A percentile compares a stretch with the other conserved stretches of the same genome.
Conservation (phyloP, 805 yeast genomes). For the Kluyveromyces lactis region DNA sequence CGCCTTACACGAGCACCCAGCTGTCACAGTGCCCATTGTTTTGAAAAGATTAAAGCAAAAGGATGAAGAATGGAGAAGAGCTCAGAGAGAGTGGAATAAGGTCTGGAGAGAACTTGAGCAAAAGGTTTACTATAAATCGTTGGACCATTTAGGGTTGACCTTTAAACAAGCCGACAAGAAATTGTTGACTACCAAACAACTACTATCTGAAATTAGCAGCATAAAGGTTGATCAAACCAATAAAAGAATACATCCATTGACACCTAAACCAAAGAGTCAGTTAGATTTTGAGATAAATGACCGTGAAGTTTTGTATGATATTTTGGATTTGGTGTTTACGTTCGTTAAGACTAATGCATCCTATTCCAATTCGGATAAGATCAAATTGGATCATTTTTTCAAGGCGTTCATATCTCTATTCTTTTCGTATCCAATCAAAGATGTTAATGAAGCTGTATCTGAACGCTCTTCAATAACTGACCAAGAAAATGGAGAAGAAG, state of each 20-base stretch:
- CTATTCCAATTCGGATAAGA: slow-evolving; percentile 75
- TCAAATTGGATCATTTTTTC: slow-evolving; percentile 62
- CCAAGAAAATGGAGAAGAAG: slow-evolving; percentile 5
- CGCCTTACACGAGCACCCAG: slow-evolving; percentile 91
- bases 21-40: slow-evolving; percentile 89
- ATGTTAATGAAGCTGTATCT: slow-evolving; percentile 33
- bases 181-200: slow-evolving; percentile 77
- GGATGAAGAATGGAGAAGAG: slow-evolving; percentile 98
- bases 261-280: slow-evolving; percentile 78
- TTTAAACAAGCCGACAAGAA: slow-evolving; percentile 97
- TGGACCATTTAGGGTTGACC: slow-evolving; percentile 92
- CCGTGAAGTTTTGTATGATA: slow-evolving; percentile 61
- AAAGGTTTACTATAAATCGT: slow-evolving; percentile 83
- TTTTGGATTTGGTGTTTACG: slow-evolving; percentile 55
- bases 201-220: slow-evolving; percentile 86
- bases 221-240: slow-evolving; percentile 87
- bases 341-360: slow-evolving; percentile 62
- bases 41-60: slow-evolving; percentile 89
- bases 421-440: slow-evolving; percentile 50
- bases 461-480: slow-evolving; percentile 10
- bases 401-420: slow-evolving; percentile 63
- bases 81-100: slow-evolving; percentile 97
- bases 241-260: slow-evolving; percentile 75
- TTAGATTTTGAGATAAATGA: slow-evolving; percentile 60
- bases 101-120: slow-evolving; percentile 99